Evolutionary conservation across 139 green algal genomes (phyloP).

Genomic region (Chlamydomonas sphaeroides): DNA sequence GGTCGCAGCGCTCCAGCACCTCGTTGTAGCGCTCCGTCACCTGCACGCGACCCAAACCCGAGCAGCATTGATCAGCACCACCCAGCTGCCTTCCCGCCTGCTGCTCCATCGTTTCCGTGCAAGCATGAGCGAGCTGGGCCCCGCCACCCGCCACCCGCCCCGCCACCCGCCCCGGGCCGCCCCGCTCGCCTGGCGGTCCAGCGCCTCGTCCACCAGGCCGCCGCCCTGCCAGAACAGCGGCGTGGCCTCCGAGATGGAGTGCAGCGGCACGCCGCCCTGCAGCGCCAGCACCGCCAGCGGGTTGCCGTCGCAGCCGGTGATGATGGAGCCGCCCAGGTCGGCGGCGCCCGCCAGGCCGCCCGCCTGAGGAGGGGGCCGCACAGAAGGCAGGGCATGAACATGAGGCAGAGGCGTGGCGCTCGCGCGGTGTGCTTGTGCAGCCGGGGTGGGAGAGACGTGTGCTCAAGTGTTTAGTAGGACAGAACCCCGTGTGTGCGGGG

Average conservation of each 20-base stretch:
- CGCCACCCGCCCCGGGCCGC: background rate
- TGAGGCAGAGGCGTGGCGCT: too few species aligned
- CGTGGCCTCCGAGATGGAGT: constrained; percentile 77
- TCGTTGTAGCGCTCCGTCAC: constrained; percentile 76
- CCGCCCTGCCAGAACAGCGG: constrained; percentile 68
- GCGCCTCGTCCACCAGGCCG: background rate
- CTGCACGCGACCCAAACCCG: too few species aligned
- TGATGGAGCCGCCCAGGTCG: constrained; percentile 92
- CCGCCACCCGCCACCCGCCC: background rate
- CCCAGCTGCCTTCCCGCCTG: too few species aligned
- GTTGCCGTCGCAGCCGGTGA: constrained; percentile 96
- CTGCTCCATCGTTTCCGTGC: too few species aligned
- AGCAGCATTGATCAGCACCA: too few species aligned
- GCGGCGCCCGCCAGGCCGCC: constrained; percentile 63
- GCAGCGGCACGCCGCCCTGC: constrained; percentile 82
- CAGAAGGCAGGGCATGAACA: too few species aligned
- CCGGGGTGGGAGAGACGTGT: too few species aligned
- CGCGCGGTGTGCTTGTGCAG: too few species aligned
- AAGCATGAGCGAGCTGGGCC: too few species aligned
- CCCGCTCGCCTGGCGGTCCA: background rate
- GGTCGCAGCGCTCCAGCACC: constrained; percentile 72
- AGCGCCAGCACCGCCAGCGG: constrained; percentile 86
- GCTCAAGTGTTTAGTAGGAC: too few species aligned
- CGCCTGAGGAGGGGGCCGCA: too few species aligned
- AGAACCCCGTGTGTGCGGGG: too few species aligned